Conservation (phyloP, 2,329 filamentous ascomycete genomes). For the Helminthosporium solani region DNA sequence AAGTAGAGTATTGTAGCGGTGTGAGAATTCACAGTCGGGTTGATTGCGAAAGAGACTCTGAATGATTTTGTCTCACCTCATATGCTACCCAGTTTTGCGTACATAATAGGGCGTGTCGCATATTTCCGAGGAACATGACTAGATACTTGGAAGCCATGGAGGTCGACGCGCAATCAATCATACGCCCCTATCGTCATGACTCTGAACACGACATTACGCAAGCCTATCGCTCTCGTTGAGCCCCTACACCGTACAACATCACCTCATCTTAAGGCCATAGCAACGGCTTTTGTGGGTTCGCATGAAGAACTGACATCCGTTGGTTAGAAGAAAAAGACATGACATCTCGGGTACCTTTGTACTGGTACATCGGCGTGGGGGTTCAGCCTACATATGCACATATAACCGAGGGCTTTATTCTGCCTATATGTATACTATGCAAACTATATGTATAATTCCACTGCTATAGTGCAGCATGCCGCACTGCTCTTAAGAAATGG, state of each 20-base stretch:
- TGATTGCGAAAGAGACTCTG: not conserved
- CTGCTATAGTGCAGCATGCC: not conserved
- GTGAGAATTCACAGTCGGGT: not conserved
- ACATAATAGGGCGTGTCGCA: too few relatives aligned
- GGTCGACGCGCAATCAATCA: not conserved
- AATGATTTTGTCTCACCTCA: not conserved
- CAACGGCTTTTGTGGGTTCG: too few relatives aligned
- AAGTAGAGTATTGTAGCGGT: not conserved
- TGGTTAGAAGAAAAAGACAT: not conserved
- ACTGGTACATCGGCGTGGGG: constrained; percentile 2
- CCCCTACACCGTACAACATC: too few relatives aligned
- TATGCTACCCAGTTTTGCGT: too few relatives aligned
- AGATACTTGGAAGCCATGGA: not conserved
- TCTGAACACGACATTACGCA: not conserved
- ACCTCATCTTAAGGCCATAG: too few relatives aligned
- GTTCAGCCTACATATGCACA: not conserved
- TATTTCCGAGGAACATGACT: too few relatives aligned
- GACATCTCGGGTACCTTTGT: constrained; percentile 1
- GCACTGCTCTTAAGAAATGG: not conserved
- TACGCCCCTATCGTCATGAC: not conserved
- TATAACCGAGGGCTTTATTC: not conserved
- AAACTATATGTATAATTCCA: too few relatives aligned
- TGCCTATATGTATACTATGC: constrained; percentile 2
- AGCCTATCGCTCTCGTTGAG: not conserved
- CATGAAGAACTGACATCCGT: not conserved